These are phyloP conservation scores for Sugiyamaella smithiae DNA, from an alignment of 805 yeast species.

Conservation along the genomic window DNA sequence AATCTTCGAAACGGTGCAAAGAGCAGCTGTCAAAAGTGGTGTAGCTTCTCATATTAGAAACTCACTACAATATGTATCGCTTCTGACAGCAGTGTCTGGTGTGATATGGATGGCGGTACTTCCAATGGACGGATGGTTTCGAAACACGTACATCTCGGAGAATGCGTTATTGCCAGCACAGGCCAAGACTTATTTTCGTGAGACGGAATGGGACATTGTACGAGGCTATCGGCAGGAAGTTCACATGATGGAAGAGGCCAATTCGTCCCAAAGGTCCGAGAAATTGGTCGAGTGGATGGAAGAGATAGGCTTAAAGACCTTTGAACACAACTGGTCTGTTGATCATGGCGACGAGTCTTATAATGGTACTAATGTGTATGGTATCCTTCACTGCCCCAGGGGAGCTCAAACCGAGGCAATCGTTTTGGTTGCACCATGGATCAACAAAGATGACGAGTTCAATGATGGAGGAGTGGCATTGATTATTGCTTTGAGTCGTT, in stretches of 20 bases:
- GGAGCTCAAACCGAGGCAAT: slow-evolving; percentile 97
- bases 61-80: slow-evolving; percentile 31
- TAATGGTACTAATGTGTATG: slow-evolving; percentile 59
- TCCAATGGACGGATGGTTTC: slow-evolving; percentile 78
- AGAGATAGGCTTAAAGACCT: slow-evolving; percentile 70
- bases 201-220: slow-evolving; percentile 88
- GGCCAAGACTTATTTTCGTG: slow-evolving; percentile 86
- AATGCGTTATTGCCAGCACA: slow-evolving; percentile 97
- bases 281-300: slow-evolving; percentile 57
- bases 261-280: slow-evolving; percentile 40
- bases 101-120: slow-evolving; percentile 54
- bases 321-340: slow-evolving; percentile 40
- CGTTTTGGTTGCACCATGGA: slow-evolving; percentile 88
- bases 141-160: slow-evolving; percentile 86
- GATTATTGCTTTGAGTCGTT: slow-evolving; percentile 69
- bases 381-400: slow-evolving; percentile 84
- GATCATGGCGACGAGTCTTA: slow-evolving; percentile 27
- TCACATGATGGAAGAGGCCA: slow-evolving; percentile 34
- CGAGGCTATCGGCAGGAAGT: slow-evolving; percentile 77
- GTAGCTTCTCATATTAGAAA: slow-evolving; percentile 26
- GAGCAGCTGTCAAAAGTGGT: slow-evolving; percentile 30
- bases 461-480: slow-evolving; percentile 83
- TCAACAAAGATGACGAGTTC: slow-evolving; percentile 55
- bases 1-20: slow-evolving; percentile 33
- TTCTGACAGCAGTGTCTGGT: slow-evolving; percentile 38